These are phyloP conservation scores for Oryza meridionalis DNA, from an alignment of 176 grass and related monocot species.

Conservation along the genomic window DNA sequence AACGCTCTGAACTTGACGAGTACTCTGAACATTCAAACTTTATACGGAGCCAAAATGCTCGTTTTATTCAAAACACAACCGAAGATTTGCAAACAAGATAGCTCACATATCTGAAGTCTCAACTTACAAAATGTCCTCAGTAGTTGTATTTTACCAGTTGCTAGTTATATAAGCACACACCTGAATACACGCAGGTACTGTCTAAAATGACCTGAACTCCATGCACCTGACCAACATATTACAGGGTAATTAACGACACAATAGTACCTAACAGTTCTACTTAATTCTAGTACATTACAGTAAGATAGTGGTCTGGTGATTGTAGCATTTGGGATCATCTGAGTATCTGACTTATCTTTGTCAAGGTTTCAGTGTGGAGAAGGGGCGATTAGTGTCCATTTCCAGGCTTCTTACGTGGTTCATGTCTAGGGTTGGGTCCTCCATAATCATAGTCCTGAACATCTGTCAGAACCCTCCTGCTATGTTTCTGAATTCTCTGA, in stretches of 20 bases:
- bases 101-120: constrained; percentile 2
- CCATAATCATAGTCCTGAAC: constrained; percentile 80
- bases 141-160: not conserved
- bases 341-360: constrained; percentile 1
- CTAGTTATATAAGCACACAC: not conserved
- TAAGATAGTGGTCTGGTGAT: not conserved
- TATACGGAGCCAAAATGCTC: not conserved
- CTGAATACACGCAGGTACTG: not conserved
- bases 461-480: constrained; percentile 50
- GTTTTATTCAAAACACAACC: constrained; percentile 1
- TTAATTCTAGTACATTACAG: constrained; percentile 11
- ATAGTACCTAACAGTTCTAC: not conserved
- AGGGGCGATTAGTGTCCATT: constrained; percentile 38
- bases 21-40: too few relatives aligned
- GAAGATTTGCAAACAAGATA: not conserved
- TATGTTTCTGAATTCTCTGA: constrained; percentile 29
- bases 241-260: not conserved
- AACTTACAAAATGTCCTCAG: not conserved
- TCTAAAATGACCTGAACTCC: not conserved
- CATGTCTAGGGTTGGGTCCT: constrained; percentile 73
- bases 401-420: constrained; percentile 64
- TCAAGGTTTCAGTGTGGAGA: not conserved
- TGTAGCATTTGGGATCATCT: not conserved
- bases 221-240: not conserved
- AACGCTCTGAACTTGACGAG: too few relatives aligned